Base-by-base conservation (phyloP, 306 rosid species). In the Malus sieversii region DNA sequence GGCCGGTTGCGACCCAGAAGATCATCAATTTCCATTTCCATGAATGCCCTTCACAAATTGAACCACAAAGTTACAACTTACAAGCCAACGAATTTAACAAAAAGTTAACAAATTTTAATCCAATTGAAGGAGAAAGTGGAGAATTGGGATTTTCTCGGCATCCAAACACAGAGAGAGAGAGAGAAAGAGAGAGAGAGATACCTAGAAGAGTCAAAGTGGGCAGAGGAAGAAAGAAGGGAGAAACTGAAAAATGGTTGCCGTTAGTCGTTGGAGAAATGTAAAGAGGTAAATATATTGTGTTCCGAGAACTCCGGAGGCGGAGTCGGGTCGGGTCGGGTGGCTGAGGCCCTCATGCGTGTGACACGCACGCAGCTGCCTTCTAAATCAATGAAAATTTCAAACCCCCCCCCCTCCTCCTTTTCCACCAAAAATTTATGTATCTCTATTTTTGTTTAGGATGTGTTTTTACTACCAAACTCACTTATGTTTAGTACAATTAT, bases 21-120 rank as follows among this genome's bases (percentile, higher is more conserved):
- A 6, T 82, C 85, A 67, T 90, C 91, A 38, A 88, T 65, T 70
- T 88, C 96, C 97, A 93, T 91, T 74, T 70, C 46, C 25, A 30
- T 11, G 44, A 84, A 87, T 14, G 35, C 18, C 35, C 66, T 16
- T 78, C 46, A 75, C 13, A 74, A 9, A 30, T 32, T 63, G n/a
- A 19, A 14, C 40, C 3, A 1, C 33, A 6, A 48, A 48, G 55
- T 48, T 48, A 18, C 51, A 45, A 45, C 16, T 45, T 45, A 14
- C 55, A 14, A 48, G 20, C 16, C 13, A 15, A 63, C 68, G 22
- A 63, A 32, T 63, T 32, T 32, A 3, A 18, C 71, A 68, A 5
- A 67, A 68, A 44, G 8, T 23, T 10, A 8, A 53, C 33, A 40
- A 38, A 42, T 19, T 33, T 19, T 19, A 20, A 68, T 23, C 11